A percentile compares a stretch with the other conserved stretches of the same genome.
Conservation (phyloP, 805 yeast genomes). For the Pichia thaimueangensis region DNA sequence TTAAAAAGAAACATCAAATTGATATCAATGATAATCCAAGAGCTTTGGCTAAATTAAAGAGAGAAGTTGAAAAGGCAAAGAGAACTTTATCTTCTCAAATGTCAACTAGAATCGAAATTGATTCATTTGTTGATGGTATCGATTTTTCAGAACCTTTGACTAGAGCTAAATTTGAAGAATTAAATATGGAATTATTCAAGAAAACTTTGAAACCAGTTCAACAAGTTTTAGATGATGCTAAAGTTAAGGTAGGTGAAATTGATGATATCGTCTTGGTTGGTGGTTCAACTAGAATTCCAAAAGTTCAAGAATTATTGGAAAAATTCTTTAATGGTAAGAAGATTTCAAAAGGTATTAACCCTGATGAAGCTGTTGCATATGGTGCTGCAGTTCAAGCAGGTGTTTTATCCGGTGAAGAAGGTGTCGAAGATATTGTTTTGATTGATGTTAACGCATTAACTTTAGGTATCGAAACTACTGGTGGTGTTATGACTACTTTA, state of each 20-base stretch:
- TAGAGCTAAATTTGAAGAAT: slow-evolving; percentile 97
- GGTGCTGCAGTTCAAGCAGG: slow-evolving; percentile 99
- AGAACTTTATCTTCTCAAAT: slow-evolving; percentile 92
- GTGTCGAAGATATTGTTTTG: slow-evolving; percentile 82
- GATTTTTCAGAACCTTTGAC: slow-evolving; percentile 94
- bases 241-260: slow-evolving; percentile 76
- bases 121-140: slow-evolving; percentile 88
- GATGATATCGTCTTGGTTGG: slow-evolving; percentile 97
- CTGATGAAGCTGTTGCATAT: slow-evolving; percentile 98
- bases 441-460: slow-evolving; percentile 93
- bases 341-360: slow-evolving; percentile 95
- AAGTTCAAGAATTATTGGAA: slow-evolving; percentile 90
- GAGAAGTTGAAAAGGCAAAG: slow-evolving; percentile 98
- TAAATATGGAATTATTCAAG: slow-evolving; percentile 88
- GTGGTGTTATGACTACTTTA: slow-evolving; percentile 95
- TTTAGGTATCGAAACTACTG: slow-evolving; percentile 92
- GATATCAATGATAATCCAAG: slow-evolving; percentile 77
- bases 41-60: slow-evolving; percentile 88
- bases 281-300: slow-evolving; percentile 99
- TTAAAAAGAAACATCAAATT: slow-evolving; percentile 87
- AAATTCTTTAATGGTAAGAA: slow-evolving; percentile 89
- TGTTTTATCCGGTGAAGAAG: slow-evolving; percentile 91
- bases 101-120: slow-evolving; percentile 94
- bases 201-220: slow-evolving; percentile 94
- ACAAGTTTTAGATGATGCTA: slow-evolving; percentile 90